Conservation (phyloP, 2,329 filamentous ascomycete species). For the Ophiosphaerella korrae region DNA sequence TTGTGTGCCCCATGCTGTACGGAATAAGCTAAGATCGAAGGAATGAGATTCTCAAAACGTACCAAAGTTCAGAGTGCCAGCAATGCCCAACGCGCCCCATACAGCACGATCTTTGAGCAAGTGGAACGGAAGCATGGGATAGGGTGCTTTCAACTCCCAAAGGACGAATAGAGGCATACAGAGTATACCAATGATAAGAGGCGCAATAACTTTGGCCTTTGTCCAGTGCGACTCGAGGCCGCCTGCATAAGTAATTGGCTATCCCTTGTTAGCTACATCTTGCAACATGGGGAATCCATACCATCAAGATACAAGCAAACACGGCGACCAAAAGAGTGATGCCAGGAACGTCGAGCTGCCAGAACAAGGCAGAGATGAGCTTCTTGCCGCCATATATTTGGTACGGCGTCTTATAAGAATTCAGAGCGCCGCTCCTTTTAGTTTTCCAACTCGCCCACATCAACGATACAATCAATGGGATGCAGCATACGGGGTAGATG, state of each 20-base stretch:
- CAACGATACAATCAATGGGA: conserved; percentile 62
- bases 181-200: conserved; percentile 58
- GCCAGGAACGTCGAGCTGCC: conserved; percentile 60
- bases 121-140: conserved; percentile 64
- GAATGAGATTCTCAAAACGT: neutral
- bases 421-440: conserved; percentile 56
- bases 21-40: neutral
- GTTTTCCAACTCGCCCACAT: conserved; percentile 56
- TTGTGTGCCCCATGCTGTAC: conserved; percentile 62
- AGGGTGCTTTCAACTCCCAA: conserved; percentile 60
- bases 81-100: conserved; percentile 67
- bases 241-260: conserved; percentile 61
- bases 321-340: conserved; percentile 54
- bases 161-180: conserved; percentile 57
- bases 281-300: neutral
- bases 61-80: conserved; percentile 32
- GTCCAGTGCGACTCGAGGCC: conserved; percentile 55
- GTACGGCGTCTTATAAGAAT: conserved; percentile 52
- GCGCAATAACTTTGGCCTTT: conserved; percentile 57
- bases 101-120: conserved; percentile 66
- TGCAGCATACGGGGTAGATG: conserved; percentile 61
- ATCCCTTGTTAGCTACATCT: neutral
- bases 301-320: conserved; percentile 55
- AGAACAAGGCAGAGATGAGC: conserved; percentile 56
- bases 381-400: conserved; percentile 48